phyloP scores from a whole-genome alignment of 1,139 yeast genomes.

The Magnusiomyces clavatus region DNA sequence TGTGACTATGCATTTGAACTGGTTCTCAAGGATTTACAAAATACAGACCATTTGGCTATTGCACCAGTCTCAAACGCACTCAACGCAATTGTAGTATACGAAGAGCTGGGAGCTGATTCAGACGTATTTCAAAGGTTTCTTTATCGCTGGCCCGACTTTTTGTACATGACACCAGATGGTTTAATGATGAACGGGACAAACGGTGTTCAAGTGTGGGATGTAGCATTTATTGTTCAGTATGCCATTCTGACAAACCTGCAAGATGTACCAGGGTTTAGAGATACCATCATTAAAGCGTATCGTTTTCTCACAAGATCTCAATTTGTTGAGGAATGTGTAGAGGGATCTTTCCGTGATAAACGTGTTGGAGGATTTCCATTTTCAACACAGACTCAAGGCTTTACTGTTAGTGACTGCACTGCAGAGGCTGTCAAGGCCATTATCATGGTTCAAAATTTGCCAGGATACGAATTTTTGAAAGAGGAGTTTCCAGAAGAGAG shows the following conservation, averaged over 20 bases:
- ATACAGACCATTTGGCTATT: constrained; percentile 76
- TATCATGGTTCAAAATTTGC: constrained; percentile 75
- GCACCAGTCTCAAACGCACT: constrained; percentile 94
- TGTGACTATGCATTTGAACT: constrained; percentile 52
- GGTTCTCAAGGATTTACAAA: constrained; percentile 63
- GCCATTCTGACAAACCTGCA: constrained; percentile 74
- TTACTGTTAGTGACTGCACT: constrained; percentile 94
- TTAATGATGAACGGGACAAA: constrained; percentile 94
- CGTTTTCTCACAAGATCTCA: constrained; percentile 74
- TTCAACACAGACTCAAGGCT: constrained; percentile 92
- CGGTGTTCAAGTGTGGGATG: constrained; percentile 98
- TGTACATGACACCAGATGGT: constrained; percentile 86
- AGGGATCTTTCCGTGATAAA: constrained; percentile 74
- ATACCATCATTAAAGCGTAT: constrained; percentile 55
- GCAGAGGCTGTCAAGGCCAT: constrained; percentile 95
- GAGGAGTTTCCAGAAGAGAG: constrained; percentile 46
- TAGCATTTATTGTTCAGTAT: constrained; percentile 83
- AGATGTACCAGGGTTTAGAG: constrained; percentile 56
- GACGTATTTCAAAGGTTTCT: constrained; percentile 48
- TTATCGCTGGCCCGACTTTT: constrained; percentile 61
- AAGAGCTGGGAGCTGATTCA: constrained; percentile 66
- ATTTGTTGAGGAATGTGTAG: constrained; percentile 70
- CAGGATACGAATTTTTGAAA: constrained; percentile 43
- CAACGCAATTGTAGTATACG: constrained; percentile 60
- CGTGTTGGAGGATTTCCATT: constrained; percentile 97